A percentile compares a stretch with the other conserved stretches of the same genome.
Conservation (phyloP, 2,329 filamentous ascomycete species). For the Paecilomyces variotii region DNA sequence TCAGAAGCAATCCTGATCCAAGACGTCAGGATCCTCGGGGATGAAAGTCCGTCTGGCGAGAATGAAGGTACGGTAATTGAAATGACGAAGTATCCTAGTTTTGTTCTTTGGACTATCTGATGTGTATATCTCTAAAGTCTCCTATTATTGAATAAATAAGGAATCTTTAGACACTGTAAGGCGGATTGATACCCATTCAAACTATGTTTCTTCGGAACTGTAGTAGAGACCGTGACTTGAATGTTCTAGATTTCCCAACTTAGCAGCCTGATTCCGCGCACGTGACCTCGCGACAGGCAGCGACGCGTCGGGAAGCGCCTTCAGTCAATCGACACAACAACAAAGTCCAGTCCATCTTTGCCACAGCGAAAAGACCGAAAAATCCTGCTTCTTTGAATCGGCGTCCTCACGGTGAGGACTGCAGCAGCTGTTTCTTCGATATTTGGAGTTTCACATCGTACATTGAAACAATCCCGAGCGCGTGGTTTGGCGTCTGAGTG, state of each 20-base stretch:
- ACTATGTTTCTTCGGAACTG: neutral
- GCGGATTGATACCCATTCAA: neutral
- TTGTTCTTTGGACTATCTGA: neutral
- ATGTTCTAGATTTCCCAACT: neutral
- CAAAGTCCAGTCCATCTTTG: constrained; percentile 8
- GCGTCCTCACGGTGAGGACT: neutral
- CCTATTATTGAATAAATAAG: neutral
- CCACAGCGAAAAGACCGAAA: constrained; percentile 12
- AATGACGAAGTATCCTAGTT: neutral
- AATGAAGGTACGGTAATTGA: neutral
- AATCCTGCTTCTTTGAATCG: neutral
- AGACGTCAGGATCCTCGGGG: neutral
- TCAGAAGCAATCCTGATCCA: neutral
- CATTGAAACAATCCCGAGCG: constrained; percentile 7
- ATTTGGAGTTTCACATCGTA: neutral
- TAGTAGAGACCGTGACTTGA: neutral
- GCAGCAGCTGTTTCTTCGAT: neutral
- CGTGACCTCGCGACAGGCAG: constrained; percentile 29
- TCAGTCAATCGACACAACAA: constrained; percentile 6
- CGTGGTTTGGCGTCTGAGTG: constrained; percentile 6
- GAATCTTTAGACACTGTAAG: neutral
- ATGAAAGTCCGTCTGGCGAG: neutral
- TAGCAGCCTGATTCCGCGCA: constrained; percentile 9
- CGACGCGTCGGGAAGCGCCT: constrained; percentile 21
- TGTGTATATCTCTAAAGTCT: neutral